Base-by-base conservation (phyloP, 78 protist species). In the Cavenderia fasciculata region DNA sequence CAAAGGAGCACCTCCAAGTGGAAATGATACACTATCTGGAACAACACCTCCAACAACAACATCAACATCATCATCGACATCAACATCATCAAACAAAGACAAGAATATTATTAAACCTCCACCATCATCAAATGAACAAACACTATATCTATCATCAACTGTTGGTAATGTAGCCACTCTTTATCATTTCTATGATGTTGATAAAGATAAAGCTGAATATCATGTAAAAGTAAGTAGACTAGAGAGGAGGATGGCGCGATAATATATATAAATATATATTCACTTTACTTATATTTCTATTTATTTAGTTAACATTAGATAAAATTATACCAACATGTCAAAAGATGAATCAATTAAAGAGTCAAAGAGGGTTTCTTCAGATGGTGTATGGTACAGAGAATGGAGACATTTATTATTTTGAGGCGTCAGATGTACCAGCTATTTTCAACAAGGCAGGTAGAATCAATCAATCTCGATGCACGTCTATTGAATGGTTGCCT, bases 401-500 rank as follows among this genome's bases (percentile, higher is more conserved):
- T 27, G 90, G 90, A 21, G 90, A 82, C 31, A 65, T 82, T 0
- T 44, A n/a, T 38, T 56, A 52, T 41, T 31, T 82, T 29, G 78
- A 82, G 27, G 78, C 72, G 18, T 8, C 38, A 29, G 66, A 40
- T 25, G 38, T 29, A 23, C 74, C 57, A 33, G 6, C 25, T 16
- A 43, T 44, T 25, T 62, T 51, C 73, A 65, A 61, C 25, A 33
- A 19, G 2, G 10, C 33, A 31, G 34, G 65, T 33, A 11, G 29
- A 12, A 12, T 86, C 31, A 66, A 41, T 8, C 34, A 27, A 54
- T 21, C 57, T 4, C n/a, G 47, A 12, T 59, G 77, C 65, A 79
- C 89, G 31, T 49, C 82, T 59, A 18, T 92, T 7, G 79, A 77
- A 27, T 92, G 95, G 95, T 43, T 92, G 25, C 95, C 95, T 7